A percentile compares a stretch with the other conserved stretches of the same genome.
Conservation (phyloP, 345 rosid species). For the Hirschfeldia incana region DNA sequence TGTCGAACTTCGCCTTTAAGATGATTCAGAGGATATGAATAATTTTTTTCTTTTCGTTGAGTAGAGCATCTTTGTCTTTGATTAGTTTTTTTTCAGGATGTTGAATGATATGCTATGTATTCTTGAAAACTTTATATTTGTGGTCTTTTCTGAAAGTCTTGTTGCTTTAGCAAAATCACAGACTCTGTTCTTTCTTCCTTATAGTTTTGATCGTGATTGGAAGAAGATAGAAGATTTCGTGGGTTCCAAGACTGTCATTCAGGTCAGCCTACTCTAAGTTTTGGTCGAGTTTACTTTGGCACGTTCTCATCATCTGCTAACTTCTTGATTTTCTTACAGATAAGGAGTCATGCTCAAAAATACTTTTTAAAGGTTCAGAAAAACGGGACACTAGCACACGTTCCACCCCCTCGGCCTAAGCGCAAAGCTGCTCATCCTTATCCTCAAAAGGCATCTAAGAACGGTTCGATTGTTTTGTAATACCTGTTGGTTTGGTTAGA, state of each 20-base stretch:
- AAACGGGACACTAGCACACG: slow-evolving; percentile 86
- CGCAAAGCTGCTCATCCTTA: slow-evolving; percentile 96
- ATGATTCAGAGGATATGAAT: background rate
- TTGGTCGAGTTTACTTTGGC: background rate
- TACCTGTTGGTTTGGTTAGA: slow-evolving; percentile 1
- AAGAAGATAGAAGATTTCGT: slow-evolving; percentile 98
- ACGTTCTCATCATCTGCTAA: background rate
- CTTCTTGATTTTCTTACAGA: slow-evolving; percentile 47
- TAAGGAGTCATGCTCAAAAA: slow-evolving; percentile 97
- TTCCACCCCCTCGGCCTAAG: slow-evolving; percentile 97
- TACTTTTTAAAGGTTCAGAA: slow-evolving; percentile 96
- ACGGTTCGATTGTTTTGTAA: slow-evolving; percentile 46
- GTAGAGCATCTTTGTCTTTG: background rate
- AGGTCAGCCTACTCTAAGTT: slow-evolving; percentile 40
- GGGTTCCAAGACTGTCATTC: slow-evolving; percentile 96
- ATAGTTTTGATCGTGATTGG: slow-evolving; percentile 98
- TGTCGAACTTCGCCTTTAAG: background rate
- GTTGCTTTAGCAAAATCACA: background rate
- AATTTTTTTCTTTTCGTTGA: background rate
- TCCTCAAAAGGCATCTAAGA: slow-evolving; percentile 90
- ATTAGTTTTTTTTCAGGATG: background rate
- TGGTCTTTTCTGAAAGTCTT: background rate
- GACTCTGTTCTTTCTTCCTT: slow-evolving; percentile 19
- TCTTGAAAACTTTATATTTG: background rate
- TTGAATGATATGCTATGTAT: background rate